Evolutionary conservation across 2,329 filamentous ascomycete species (phyloP).

Genomic region (Nectriaceae sp.): DNA sequence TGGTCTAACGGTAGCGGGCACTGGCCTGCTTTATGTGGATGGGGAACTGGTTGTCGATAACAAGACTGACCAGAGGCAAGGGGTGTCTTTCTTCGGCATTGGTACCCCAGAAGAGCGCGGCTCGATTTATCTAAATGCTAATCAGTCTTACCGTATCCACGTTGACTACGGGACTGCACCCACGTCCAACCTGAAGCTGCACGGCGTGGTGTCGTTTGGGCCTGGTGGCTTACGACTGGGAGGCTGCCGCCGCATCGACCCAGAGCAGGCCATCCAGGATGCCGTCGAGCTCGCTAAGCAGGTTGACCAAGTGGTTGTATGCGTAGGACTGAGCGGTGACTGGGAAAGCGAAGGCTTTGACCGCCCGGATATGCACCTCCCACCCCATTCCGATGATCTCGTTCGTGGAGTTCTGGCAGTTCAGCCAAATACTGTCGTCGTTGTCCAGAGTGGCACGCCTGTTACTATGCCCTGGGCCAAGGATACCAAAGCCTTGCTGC

Average conservation of each 20-base stretch:
- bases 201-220: conserved; percentile 15
- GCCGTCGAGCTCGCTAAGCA: conserved; percentile 13
- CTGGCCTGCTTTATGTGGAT: conserved; percentile 35
- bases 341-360: conserved; percentile 20
- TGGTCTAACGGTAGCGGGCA: conserved; percentile 34
- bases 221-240: conserved; percentile 16
- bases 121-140: conserved; percentile 10
- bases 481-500: conserved; percentile 7
- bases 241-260: conserved; percentile 15
- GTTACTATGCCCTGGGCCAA: conserved; percentile 19
- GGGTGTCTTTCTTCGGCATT: conserved; percentile 37
- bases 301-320: conserved; percentile 17
- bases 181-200: conserved; percentile 7
- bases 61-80: conserved; percentile 28
- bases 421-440: conserved; percentile 14
- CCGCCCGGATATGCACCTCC: conserved; percentile 16
- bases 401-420: conserved; percentile 13
- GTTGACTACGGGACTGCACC: conserved; percentile 15
- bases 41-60: conserved; percentile 33
- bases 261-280: conserved; percentile 6
- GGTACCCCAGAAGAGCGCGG: conserved; percentile 35
- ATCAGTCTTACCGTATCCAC: conserved; percentile 11
- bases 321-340: conserved; percentile 15
- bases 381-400: conserved; percentile 13
- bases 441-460: conserved; percentile 19